These are phyloP conservation scores for Stagonosporopsis cucurbitacearum DNA, from an alignment of 2,329 filamentous ascomycete genomes.

Conservation along the genomic window DNA sequence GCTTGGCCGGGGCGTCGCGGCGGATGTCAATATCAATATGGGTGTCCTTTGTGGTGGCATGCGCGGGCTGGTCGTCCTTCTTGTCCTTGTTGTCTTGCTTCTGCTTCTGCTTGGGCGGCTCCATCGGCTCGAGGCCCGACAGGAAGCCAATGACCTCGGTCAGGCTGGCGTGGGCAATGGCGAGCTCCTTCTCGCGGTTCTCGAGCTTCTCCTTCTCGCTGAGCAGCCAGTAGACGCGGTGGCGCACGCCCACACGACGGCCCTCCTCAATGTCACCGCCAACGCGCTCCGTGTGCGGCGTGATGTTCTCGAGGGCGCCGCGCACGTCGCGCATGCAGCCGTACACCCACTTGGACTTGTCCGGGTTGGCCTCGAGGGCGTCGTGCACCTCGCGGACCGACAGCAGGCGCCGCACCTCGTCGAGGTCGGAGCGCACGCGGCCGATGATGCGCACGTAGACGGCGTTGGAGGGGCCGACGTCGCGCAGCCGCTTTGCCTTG, in stretches of 20 bases:
- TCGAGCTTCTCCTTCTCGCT: conserved; percentile 51
- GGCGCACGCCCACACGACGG: conserved; percentile 44
- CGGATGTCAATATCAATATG: conserved; percentile 43
- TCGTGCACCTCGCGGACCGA: conserved; percentile 47
- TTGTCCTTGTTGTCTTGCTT: too few relatives aligned
- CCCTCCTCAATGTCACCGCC: conserved; percentile 43
- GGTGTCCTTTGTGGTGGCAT: conserved; percentile 27
- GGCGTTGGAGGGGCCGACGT: conserved; percentile 47
- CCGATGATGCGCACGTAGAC: conserved; percentile 50
- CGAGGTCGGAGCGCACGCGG: conserved; percentile 47
- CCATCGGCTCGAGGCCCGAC: conserved; percentile 42
- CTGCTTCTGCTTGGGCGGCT: conserved; percentile 28
- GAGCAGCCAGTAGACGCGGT: conserved; percentile 48
- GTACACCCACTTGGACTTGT: conserved; percentile 50
- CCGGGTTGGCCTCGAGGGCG: conserved; percentile 45
- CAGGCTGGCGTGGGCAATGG: conserved; percentile 43
- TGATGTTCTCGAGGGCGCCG: conserved; percentile 48
- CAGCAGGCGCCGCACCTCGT: conserved; percentile 48
- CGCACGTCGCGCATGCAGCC: conserved; percentile 46
- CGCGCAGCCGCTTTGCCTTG: conserved; percentile 45
- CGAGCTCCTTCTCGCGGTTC: conserved; percentile 47
- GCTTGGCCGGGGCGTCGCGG: conserved; percentile 30
- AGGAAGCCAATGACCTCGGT: conserved; percentile 46
- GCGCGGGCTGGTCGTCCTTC: conserved; percentile 26
- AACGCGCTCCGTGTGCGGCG: conserved; percentile 47